Conservation (phyloP, 73 alveolate species). For the Paramecium sonneborni region DNA sequence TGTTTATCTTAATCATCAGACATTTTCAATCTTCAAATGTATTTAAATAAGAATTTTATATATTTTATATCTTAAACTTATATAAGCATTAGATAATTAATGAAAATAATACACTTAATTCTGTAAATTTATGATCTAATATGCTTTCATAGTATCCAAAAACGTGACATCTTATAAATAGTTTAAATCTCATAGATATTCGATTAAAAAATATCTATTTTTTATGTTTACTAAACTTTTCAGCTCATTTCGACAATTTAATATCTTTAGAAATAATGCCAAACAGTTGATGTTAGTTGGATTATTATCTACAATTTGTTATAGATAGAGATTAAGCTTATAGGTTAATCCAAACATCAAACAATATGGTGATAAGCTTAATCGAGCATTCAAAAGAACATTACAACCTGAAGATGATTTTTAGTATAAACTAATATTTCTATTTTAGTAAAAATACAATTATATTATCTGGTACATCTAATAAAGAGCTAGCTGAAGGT, state of each 20-base stretch:
- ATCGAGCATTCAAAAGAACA: constrained; percentile 47
- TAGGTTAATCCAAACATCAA: not conserved
- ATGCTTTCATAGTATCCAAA: not conserved
- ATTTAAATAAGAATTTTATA: not conserved
- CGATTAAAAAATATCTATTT: not conserved
- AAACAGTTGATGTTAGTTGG: not conserved
- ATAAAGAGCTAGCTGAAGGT: constrained; percentile 56
- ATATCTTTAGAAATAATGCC: constrained; percentile 13
- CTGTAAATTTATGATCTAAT: not conserved
- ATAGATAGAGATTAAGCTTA: not conserved
- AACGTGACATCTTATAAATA: not conserved
- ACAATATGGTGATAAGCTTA: constrained; percentile 36
- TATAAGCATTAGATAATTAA: not conserved
- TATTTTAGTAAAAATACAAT: constrained; percentile 34
- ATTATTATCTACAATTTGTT: not conserved
- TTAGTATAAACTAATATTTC: not conserved
- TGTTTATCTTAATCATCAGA: not conserved
- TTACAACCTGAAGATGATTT: constrained; percentile 56
- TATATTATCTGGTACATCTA: constrained; percentile 60
- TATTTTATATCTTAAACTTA: not conserved
- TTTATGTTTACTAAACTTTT: not conserved
- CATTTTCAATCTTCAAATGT: not conserved
- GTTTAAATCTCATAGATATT: not conserved
- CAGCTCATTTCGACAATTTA: not conserved
- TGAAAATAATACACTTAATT: not conserved